Evolutionary conservation across 441 rosid genomes (phyloP), one percentile per base, ranked within the genome.

Genomic region (Raphanus hybrid): DNA sequence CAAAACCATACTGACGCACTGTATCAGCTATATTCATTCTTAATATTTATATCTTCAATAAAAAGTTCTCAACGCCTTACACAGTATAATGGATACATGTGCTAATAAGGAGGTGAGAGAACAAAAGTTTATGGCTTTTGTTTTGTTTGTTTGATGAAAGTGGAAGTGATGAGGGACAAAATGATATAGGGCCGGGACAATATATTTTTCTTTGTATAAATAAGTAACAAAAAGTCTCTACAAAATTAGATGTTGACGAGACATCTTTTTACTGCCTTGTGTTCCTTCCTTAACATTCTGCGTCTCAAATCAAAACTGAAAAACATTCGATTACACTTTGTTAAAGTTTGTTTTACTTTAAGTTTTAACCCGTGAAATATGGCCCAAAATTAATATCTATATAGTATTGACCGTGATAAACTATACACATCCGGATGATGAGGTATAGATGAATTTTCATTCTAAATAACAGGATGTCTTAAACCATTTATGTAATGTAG

Each of bases 201-300:
- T 23, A 18, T 59, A 12, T 55, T 15, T 74, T 3, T 58, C 23
- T 45, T 8, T 23, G 23, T 65, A 15, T 10, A 15, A 16, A 43
- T 58, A 18, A 75, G 34, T 16, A 16, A 27, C 16, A 23, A 59
- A 45, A 50, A n/a, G 26, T 64, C 29, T 26, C 63, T 50, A 45
- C 14, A 34, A 14, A 62, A 26, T 16, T 37, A 61, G 81, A 78
- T 78, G 70, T 78, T 67, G 81, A 78, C 74, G 58, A 73, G 62
- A 73, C 81, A 73, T 68, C 74, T 78, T 73, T 78, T 73, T 61
- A 65, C 54, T 48, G 20, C 57, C 45, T 78, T 73, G 69, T 73
- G 81, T 73, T 62, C 23, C 8, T 45, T 45, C 23, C 35, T 29
- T 12, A 26, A 8, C 23, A 15, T 61, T 50, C 77, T 79, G 37